Base-by-base conservation (phyloP, 2,329 filamentous ascomycete genomes). In the Ceratocystiopsis sp. region DNA sequence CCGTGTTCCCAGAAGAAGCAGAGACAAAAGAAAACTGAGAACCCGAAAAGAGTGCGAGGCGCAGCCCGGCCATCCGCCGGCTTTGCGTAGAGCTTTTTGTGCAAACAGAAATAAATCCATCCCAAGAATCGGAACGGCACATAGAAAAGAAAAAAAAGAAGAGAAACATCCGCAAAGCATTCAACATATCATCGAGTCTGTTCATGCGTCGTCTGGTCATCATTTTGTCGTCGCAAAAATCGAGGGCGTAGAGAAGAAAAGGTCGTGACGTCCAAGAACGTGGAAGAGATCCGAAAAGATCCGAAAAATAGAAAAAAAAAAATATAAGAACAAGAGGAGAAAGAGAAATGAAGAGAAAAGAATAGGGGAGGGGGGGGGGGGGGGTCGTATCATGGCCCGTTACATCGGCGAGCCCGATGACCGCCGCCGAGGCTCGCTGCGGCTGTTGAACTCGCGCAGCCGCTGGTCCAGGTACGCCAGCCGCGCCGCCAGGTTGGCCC, bases 381-480 rank as follows among this genome's bases (percentile, higher is more conserved):
- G 39, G 4, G 4, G 19, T 21, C 15, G 25, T 16, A 36, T n/a
- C 1, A 13, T 18, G 3, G 3, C n/a, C 14, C 17, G 55, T 63
- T 59, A 70, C 37, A 64, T 52, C 3, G 69, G 69, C 18, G 69
- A 71, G 49, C 71, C 64, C 9, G 71, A 69, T 41, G 64, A 64
- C 45, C 61, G 61, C 10, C 56, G 59, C 37, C 33, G 43, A 36
- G 7, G 57, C 21, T 51, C 52, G 42, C 61, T 60, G 35, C 65
- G 64, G 39, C 61, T 65, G 46, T 69, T 65, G 45, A 75, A 61
- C 46, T 73, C 68, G 49, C 67, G 68, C 37, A 76, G 64, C 35
- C 71, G 67, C 50, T 73, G 66, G 51, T 76, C 71, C 39, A 76
- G 66, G 48, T 76, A 75, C 5, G 71, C 69, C 44, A 76, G 58